phyloP scores from a whole-genome alignment of 345 rosid genomes.

The Moricandia arvensis region DNA sequence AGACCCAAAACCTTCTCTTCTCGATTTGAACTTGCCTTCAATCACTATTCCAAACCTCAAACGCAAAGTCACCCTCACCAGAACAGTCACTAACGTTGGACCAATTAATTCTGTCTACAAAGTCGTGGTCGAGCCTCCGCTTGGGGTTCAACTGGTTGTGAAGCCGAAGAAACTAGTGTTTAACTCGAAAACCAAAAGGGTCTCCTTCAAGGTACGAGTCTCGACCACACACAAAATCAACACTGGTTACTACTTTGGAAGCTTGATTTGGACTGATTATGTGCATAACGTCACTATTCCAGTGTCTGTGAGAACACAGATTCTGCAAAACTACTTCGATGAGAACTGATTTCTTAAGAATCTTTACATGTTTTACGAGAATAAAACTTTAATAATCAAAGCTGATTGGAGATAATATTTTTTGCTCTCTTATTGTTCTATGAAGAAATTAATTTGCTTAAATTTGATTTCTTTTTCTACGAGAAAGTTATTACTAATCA shows the following conservation, averaged over 20 bases:
- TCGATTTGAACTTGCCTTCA: slow-evolving; percentile 51
- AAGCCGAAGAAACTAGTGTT: slow-evolving; percentile 33
- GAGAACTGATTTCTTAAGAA: slow-evolving; percentile 1
- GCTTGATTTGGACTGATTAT: slow-evolving; percentile 43
- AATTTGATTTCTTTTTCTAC: background rate
- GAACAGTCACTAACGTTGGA: slow-evolving; percentile 55
- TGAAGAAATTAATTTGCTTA: background rate
- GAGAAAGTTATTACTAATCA: background rate
- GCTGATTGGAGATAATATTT: background rate
- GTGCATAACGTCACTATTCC: slow-evolving; percentile 42
- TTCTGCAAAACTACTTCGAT: slow-evolving; percentile 30
- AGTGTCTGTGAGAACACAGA: slow-evolving; percentile 43
- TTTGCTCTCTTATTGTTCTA: background rate
- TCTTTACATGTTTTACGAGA: background rate
- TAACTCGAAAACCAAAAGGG: slow-evolving; percentile 22
- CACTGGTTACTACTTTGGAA: slow-evolving; percentile 47
- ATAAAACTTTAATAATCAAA: background rate
- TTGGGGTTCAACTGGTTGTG: slow-evolving; percentile 30
- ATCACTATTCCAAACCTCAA: slow-evolving; percentile 38
- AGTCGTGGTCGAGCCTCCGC: slow-evolving; percentile 36
- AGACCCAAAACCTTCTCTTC: slow-evolving; percentile 15
- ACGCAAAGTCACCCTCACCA: slow-evolving; percentile 22
- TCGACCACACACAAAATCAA: slow-evolving; percentile 34
- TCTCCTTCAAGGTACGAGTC: slow-evolving; percentile 33
- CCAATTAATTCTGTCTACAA: slow-evolving; percentile 36